phyloP scores from a whole-genome alignment of 257 asterid genomes.

The Eucommia ulmoides region DNA sequence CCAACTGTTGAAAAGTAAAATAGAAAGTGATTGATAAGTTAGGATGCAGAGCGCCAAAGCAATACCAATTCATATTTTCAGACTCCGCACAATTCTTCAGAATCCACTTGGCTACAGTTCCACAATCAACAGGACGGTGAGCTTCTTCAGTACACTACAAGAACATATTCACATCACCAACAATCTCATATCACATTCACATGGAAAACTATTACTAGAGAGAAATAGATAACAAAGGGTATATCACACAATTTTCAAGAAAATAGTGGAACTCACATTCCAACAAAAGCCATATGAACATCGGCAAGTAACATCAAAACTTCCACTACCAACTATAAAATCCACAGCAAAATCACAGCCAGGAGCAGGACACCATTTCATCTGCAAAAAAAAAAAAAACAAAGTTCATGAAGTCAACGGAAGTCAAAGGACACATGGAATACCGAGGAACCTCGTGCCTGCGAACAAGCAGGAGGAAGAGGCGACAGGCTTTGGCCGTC shows the following conservation, averaged over 20 bases:
- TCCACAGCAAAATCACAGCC: slow-evolving; percentile 93
- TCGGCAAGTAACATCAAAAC: slow-evolving; percentile 68
- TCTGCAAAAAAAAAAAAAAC: slow-evolving; percentile 26
- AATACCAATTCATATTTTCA: slow-evolving; percentile 46
- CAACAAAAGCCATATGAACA: slow-evolving; percentile 86
- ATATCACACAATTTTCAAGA: too few relatives aligned
- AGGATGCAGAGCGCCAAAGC: too few relatives aligned
- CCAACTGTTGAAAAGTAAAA: too few relatives aligned
- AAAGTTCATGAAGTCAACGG: neutral
- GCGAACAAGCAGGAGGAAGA: too few relatives aligned
- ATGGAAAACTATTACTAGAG: too few relatives aligned
- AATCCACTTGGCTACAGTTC: slow-evolving; percentile 44
- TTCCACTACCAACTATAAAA: slow-evolving; percentile 74
- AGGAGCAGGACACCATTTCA: slow-evolving; percentile 96
- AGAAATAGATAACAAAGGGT: neutral
- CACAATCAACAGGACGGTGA: slow-evolving; percentile 52
- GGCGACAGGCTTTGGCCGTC: too few relatives aligned
- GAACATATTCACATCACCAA: neutral
- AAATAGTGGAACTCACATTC: slow-evolving; percentile 48
- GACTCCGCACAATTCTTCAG: slow-evolving; percentile 46
- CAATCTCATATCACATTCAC: neutral
- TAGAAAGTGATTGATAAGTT: too few relatives aligned
- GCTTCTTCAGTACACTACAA: slow-evolving; percentile 47
- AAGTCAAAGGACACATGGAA: slow-evolving; percentile 5
- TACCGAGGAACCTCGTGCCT: too few relatives aligned